phyloP scores from a whole-genome alignment of 106 monocot genomes.

The Acorus calamus region DNA sequence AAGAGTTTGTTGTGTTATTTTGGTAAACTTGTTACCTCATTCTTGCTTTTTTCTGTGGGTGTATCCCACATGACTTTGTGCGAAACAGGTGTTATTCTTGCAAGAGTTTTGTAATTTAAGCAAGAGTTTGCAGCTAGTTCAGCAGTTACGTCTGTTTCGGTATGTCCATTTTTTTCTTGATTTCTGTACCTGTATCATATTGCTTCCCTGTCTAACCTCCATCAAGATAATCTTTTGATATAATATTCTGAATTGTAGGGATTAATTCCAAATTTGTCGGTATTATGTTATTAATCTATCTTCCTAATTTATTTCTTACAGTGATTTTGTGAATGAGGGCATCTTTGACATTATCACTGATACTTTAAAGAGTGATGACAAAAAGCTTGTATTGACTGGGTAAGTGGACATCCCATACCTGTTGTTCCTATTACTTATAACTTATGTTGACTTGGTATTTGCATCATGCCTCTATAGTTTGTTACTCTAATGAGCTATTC shows the following conservation, averaged over 20 bases:
- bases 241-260: no score
- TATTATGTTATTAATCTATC: no score
- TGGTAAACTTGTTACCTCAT: no score
- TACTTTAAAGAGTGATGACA: constrained; percentile 70
- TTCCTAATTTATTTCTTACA: constrained; percentile 11
- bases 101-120: constrained; percentile 83
- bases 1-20: no score
- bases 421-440: neutral
- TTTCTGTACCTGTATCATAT: no score
- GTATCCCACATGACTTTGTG: neutral
- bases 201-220: no score
- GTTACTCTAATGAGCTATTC: no score
- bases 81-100: constrained; percentile 64
- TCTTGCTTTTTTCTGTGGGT: no score
- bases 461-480: no score
- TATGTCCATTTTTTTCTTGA: constrained; percentile 4
- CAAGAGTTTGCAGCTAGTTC: constrained; percentile 70
- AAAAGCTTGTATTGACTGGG: constrained; percentile 79
- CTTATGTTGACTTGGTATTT: constrained; percentile 2
- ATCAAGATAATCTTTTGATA: no score
- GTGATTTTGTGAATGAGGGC: constrained; percentile 91
- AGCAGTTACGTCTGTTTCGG: constrained; percentile 76
- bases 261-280: no score
- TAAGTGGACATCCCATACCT: constrained; percentile 9
- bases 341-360: constrained; percentile 85